phyloP scores from a whole-genome alignment of 2,329 filamentous ascomycete genomes.

The Aspergillus aculeatus region DNA sequence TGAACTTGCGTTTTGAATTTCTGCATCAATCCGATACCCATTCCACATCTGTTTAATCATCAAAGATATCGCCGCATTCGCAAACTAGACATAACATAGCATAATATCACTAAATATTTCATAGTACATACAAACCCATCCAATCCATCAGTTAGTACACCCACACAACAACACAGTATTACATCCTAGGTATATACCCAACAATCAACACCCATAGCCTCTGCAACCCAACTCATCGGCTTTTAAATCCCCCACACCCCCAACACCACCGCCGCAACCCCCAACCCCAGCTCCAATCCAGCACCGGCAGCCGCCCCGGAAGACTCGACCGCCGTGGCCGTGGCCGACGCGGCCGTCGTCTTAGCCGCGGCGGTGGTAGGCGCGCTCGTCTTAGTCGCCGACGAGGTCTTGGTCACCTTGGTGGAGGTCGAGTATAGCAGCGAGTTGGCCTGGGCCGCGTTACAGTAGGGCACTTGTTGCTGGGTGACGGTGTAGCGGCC shows the following conservation, averaged over 20 bases:
- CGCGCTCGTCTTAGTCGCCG: constrained; percentile 23
- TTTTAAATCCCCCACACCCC: neutral
- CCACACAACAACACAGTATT: neutral
- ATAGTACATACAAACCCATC: neutral
- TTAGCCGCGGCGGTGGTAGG: constrained; percentile 10
- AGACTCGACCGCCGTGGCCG: neutral
- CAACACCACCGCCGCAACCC: constrained; percentile 2
- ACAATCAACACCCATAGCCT: neutral
- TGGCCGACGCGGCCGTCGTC: constrained; percentile 2
- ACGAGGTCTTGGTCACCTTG: neutral
- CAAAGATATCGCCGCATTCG: neutral
- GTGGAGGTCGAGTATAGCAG: constrained; percentile 16
- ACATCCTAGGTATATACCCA: neutral
- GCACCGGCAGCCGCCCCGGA: constrained; percentile 4
- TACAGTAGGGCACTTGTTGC: constrained; percentile 41
- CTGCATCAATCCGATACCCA: neutral
- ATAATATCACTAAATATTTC: neutral
- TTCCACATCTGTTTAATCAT: neutral
- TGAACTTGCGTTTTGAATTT: neutral
- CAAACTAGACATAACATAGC: neutral
- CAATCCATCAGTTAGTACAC: neutral
- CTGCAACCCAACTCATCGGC: no score
- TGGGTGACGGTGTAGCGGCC: constrained; percentile 33
- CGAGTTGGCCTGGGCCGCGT: constrained; percentile 42
- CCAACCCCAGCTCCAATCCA: constrained; percentile 3